Percentiles rank a stretch among this genome's conserved stretches.
These are phyloP conservation scores for Psilocybe subaeruginosa DNA, from an alignment of 768 basidiomycete species.

Conservation along the genomic window DNA sequence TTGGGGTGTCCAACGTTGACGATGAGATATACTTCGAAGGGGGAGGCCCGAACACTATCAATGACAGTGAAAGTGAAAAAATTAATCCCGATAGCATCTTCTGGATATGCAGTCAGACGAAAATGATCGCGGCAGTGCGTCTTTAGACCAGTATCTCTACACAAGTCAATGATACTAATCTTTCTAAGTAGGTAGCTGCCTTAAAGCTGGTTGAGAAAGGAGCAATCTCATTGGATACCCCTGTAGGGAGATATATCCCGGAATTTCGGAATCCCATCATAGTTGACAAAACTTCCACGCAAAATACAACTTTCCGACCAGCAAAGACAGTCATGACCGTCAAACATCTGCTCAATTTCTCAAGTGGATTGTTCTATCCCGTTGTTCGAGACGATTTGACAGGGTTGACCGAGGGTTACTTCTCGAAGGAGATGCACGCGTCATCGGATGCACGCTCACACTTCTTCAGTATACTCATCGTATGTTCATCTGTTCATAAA, in stretches of 20 bases:
- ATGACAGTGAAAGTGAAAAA: constrained; percentile 27
- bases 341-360: constrained; percentile 33
- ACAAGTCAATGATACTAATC: not conserved
- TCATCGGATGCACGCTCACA: constrained; percentile 18
- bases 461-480: constrained; percentile 28
- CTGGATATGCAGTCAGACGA: constrained; percentile 44
- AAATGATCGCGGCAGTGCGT: constrained; percentile 35
- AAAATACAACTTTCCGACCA: constrained; percentile 24
- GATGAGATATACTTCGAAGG: constrained; percentile 33
- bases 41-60: constrained; percentile 25
- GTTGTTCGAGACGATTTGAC: constrained; percentile 9
- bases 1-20: constrained; percentile 28
- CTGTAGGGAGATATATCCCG: constrained; percentile 28
- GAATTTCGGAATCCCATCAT: constrained; percentile 31
- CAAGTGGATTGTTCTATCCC: constrained; percentile 36
- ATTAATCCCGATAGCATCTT: constrained; percentile 35
- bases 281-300: constrained; percentile 23
- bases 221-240: constrained; percentile 28
- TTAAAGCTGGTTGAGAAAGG: constrained; percentile 36
- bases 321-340: constrained; percentile 28
- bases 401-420: constrained; percentile 22
- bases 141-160: not conserved
- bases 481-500: constrained; percentile 6
- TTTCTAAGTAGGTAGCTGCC: constrained; percentile 28
- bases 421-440: constrained; percentile 26